These are phyloP conservation scores for Canavalia gladiata DNA, from an alignment of 306 rosid genomes.

Conservation along the genomic window DNA sequence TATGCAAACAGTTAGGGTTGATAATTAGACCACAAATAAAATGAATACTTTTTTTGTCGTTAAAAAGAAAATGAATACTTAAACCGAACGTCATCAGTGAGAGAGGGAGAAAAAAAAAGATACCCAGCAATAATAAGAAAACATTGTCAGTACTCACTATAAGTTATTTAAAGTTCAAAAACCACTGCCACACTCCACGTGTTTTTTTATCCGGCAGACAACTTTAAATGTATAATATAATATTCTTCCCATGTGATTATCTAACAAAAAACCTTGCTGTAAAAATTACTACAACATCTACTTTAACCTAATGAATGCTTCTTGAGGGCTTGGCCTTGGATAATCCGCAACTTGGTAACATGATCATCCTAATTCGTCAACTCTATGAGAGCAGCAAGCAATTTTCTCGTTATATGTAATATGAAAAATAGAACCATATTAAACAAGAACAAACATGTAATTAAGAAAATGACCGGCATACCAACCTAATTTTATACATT, in stretches of 20 bases:
- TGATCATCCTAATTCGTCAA: conserved; percentile 36
- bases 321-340: conserved; percentile 42
- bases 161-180: conserved; percentile 28
- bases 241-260: conserved; percentile 42
- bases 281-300: conserved; percentile 47
- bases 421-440: conserved; percentile 47
- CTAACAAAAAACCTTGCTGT: conserved; percentile 40
- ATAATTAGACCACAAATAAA: conserved; percentile 28
- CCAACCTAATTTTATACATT: conserved; percentile 55
- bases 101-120: conserved; percentile 17
- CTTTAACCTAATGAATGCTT: conserved; percentile 49
- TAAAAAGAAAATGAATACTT: background rate
- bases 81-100: conserved; percentile 34
- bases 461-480: conserved; percentile 49
- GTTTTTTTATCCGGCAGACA: conserved; percentile 52
- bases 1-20: conserved; percentile 44
- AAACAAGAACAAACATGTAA: conserved; percentile 2
- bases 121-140: conserved; percentile 37
- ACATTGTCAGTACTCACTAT: conserved; percentile 44
- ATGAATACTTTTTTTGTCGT: background rate
- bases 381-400: conserved; percentile 52
- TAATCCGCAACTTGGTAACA: conserved; percentile 48
- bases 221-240: conserved; percentile 42
- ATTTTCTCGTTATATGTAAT: conserved; percentile 43
- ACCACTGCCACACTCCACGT: conserved; percentile 37